A percentile compares a stretch with the other conserved stretches of the same genome.
Conservation (phyloP, 495 filamentous ascomycete genomes). For the Penicillium canescens region DNA sequence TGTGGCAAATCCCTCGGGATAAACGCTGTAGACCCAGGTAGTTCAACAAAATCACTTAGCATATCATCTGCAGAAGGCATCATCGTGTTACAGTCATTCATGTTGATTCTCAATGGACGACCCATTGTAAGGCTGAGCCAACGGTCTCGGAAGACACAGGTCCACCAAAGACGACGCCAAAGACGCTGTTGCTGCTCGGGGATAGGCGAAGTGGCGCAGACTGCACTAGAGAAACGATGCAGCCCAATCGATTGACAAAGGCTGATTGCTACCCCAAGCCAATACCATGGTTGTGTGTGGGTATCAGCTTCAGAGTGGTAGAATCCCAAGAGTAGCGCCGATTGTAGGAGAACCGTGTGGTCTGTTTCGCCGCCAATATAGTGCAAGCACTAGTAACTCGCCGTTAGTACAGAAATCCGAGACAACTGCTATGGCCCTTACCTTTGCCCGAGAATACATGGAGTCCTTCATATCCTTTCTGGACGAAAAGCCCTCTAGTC, state of each 20-base stretch:
- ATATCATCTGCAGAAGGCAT: constrained; percentile 29
- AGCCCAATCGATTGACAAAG: constrained; percentile 36
- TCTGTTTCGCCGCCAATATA: constrained; percentile 32
- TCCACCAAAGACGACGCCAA: constrained; percentile 44
- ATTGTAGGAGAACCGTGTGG: constrained; percentile 39
- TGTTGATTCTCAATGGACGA: constrained; percentile 36
- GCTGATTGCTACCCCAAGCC: constrained; percentile 37
- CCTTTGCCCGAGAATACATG: constrained; percentile 41
- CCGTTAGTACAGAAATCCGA: neutral
- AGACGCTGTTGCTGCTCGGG: constrained; percentile 27
- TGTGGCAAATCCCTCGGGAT: constrained; percentile 23
- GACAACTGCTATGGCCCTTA: constrained; percentile 1
- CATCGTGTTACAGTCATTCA: constrained; percentile 32
- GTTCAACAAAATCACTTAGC: constrained; percentile 23
- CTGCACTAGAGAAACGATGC: constrained; percentile 28
- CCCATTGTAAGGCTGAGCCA: constrained; percentile 40
- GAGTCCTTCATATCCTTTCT: constrained; percentile 38
- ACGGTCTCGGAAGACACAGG: constrained; percentile 37
- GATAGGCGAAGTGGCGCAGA: constrained; percentile 14
- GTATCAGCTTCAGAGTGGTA: constrained; percentile 40
- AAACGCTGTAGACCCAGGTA: constrained; percentile 8
- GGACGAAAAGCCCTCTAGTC: constrained; percentile 32
- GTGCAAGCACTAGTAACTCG: constrained; percentile 32
- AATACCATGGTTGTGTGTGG: constrained; percentile 37
- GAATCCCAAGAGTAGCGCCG: constrained; percentile 39